A percentile compares a stretch with the other conserved stretches of the same genome.
These are phyloP conservation scores for Rhodocollybia butyracea DNA, from an alignment of 768 basidiomycete species.

Conservation along the genomic window DNA sequence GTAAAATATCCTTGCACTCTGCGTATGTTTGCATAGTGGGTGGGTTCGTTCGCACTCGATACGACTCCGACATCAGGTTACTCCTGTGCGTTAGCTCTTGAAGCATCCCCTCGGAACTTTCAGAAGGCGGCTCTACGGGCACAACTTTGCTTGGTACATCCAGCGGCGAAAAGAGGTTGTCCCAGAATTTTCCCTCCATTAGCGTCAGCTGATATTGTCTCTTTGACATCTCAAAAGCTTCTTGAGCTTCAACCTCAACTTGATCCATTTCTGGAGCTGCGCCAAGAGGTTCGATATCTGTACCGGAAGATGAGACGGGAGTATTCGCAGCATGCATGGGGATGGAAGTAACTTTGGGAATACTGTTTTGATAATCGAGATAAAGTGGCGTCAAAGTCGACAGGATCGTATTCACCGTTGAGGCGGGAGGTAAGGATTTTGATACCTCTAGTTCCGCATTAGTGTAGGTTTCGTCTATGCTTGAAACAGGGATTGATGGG, in stretches of 20 bases:
- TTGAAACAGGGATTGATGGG: too few relatives aligned
- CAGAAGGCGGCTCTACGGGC: neutral
- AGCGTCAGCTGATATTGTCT: slow-evolving; percentile 55
- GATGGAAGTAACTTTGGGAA: slow-evolving; percentile 41
- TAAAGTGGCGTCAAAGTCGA: slow-evolving; percentile 44
- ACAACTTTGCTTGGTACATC: neutral
- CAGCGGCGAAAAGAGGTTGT: slow-evolving; percentile 27
- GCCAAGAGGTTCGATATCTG: slow-evolving; percentile 12
- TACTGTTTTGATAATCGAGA: slow-evolving; percentile 43
- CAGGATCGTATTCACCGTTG: slow-evolving; percentile 18
- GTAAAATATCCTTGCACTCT: slow-evolving; percentile 65
- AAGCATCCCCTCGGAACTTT: neutral
- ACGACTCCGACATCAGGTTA: slow-evolving; percentile 57
- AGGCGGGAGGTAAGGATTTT: too few relatives aligned
- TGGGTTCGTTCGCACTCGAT: slow-evolving; percentile 54
- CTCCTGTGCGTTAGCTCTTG: slow-evolving; percentile 48
- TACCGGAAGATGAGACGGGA: neutral
- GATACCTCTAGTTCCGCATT: too few relatives aligned
- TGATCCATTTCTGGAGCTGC: neutral
- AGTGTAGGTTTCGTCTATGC: too few relatives aligned
- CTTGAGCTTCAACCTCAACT: slow-evolving; percentile 20
- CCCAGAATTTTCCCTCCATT: slow-evolving; percentile 65
- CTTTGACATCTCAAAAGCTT: slow-evolving; percentile 56
- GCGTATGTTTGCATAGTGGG: slow-evolving; percentile 67
- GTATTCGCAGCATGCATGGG: slow-evolving; percentile 20